Percentiles rank a stretch among this genome's conserved stretches.
Evolutionary conservation across 2,329 filamentous ascomycete genomes (phyloP).

Genomic region (Venturiaceae sp.): DNA sequence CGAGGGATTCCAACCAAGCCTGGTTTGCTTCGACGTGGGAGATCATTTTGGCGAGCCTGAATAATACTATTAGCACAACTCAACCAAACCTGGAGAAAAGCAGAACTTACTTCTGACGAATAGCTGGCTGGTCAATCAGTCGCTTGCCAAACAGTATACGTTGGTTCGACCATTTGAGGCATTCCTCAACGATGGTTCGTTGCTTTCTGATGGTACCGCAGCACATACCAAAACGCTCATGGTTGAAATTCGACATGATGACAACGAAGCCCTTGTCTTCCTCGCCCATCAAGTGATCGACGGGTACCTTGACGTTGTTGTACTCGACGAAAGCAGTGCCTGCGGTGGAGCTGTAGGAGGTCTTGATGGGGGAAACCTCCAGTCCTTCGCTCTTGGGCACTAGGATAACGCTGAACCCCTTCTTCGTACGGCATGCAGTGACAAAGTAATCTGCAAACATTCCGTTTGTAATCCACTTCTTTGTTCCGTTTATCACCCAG

Average conservation of each 20-base stretch:
- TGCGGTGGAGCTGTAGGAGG: slow-evolving; percentile 68
- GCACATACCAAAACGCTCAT: slow-evolving; percentile 71
- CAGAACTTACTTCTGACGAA: slow-evolving; percentile 57
- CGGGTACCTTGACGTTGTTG: slow-evolving; percentile 79
- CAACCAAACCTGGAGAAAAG: neutral
- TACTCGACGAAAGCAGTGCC: slow-evolving; percentile 74
- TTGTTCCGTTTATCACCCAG: slow-evolving; percentile 61
- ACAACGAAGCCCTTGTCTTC: slow-evolving; percentile 82
- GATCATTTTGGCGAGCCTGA: slow-evolving; percentile 75
- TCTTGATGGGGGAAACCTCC: slow-evolving; percentile 71
- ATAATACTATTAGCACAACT: neutral
- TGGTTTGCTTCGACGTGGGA: slow-evolving; percentile 72
- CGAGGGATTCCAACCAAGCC: slow-evolving; percentile 74
- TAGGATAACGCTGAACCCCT: slow-evolving; percentile 68
- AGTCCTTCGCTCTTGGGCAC: slow-evolving; percentile 66
- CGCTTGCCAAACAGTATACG: slow-evolving; percentile 75
- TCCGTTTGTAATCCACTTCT: slow-evolving; percentile 83
- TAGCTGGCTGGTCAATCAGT: slow-evolving; percentile 73
- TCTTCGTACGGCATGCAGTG: slow-evolving; percentile 67
- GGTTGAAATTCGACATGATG: slow-evolving; percentile 82
- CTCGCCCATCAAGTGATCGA: slow-evolving; percentile 65
- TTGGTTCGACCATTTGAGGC: slow-evolving; percentile 81
- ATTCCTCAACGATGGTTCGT: slow-evolving; percentile 68
- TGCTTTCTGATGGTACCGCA: slow-evolving; percentile 55
- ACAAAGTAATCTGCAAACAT: slow-evolving; percentile 73